These are phyloP conservation scores for Capronia americana DNA, from an alignment of 2,329 filamentous ascomycete species.

Conservation along the genomic window DNA sequence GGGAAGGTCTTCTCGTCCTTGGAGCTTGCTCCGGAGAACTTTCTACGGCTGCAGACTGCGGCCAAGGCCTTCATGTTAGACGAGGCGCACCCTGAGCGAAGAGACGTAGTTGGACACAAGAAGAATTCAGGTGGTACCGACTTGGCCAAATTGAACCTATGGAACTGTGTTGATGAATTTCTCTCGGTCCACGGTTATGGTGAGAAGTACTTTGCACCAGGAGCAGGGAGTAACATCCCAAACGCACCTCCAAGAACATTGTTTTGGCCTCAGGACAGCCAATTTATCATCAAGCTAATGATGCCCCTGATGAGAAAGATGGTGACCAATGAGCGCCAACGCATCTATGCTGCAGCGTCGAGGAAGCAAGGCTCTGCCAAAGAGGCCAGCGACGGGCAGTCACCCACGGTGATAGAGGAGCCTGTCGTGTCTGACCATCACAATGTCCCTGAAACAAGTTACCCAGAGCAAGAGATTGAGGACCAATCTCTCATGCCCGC, in stretches of 20 bases:
- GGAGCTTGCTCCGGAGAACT: constrained; percentile 62
- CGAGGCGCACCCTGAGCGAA: constrained; percentile 60
- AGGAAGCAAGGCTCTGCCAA: constrained; percentile 53
- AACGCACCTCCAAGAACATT: constrained; percentile 54
- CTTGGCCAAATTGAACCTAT: constrained; percentile 63
- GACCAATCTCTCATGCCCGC: neutral
- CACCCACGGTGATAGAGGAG: constrained; percentile 10
- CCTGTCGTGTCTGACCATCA: constrained; percentile 5
- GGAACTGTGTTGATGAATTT: constrained; percentile 63
- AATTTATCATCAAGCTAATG: constrained; percentile 63
- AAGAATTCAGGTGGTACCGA: constrained; percentile 62
- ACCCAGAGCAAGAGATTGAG: constrained; percentile 11
- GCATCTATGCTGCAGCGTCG: constrained; percentile 63
- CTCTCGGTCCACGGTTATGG: constrained; percentile 58
- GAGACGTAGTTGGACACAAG: constrained; percentile 62
- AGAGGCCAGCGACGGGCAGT: constrained; percentile 16
- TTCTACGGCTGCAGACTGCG: constrained; percentile 61
- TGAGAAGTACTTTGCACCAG: constrained; percentile 56
- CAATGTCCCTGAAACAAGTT: constrained; percentile 3
- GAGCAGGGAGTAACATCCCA: constrained; percentile 36
- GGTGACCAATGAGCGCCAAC: constrained; percentile 66
- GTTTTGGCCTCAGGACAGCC: constrained; percentile 62
- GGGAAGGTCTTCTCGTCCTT: constrained; percentile 64
- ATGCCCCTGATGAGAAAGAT: constrained; percentile 63
- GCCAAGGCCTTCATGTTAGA: constrained; percentile 66